Base-by-base conservation (phyloP, 208 protist genomes). In the Trypanosoma boissoni region DNA sequence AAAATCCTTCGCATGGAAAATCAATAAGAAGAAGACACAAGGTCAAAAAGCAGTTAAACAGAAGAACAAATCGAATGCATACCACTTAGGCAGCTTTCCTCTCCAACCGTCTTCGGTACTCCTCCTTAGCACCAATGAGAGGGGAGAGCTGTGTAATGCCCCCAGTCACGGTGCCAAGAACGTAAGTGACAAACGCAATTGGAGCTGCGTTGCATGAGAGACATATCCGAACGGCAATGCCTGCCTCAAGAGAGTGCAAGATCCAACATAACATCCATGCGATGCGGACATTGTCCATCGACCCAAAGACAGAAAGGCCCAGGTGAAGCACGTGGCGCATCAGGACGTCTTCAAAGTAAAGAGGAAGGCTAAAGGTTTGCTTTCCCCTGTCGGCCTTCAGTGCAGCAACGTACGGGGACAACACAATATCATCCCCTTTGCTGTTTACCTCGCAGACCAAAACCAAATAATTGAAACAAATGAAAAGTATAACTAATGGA, bases 391-490 rank as follows among this genome's bases (percentile, higher is more conserved):
- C 36, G 37, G 16, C 23, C 43, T 58, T 3, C 21, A 58, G 0
- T 28, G 51, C 44, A 4, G 23, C n/a, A 4, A 85, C 52, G 52
- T 74, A 58, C 0, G 48, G 58, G 7, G 77, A 71, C 45, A 75
- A 9, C 50, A 86, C 43, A 20, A 76, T 51, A 24, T 41, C 27
- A 34, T 51, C 71, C 8, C 77, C 74, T 0, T 64, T 46, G 10
- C 46, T 64, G 48, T 76, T 69, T 36, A 74, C 52, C 2, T 60
- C 72, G 0, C 58, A 67, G 29, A 53, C 32, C 9, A 74, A 69
- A 4, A 73, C 80, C 12, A 91, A 54, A 48, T 84, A 86, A 57
- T 79, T 91, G 26, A 91, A 37, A n/a, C 87, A 56, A 18, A 81
- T 1, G 54, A 91, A 81, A n/a, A 56, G 2, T 10, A 73, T 14